Percentiles rank a stretch among this genome's conserved stretches.
Evolutionary conservation across 371 early-diverging fungal genomes (phyloP).

Genomic region (Mortierella sp.): DNA sequence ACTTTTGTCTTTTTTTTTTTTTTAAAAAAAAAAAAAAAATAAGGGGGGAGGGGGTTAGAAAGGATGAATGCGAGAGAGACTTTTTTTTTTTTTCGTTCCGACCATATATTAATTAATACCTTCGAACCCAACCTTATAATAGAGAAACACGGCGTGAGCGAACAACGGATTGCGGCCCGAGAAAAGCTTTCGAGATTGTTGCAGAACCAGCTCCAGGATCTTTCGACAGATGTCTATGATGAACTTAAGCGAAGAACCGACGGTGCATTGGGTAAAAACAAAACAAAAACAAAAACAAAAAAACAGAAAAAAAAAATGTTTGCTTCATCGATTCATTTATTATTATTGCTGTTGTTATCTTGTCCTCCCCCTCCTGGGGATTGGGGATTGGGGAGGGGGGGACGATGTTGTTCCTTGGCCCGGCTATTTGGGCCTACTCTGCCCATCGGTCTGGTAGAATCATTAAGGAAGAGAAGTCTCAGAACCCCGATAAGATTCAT

Average conservation of each 20-base stretch:
- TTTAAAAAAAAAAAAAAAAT: background rate
- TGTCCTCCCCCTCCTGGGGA: background rate
- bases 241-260: slow-evolving; percentile 83
- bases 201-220: slow-evolving; percentile 90
- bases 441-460: too few relatives aligned
- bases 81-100: background rate
- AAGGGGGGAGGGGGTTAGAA: background rate
- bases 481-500: too few relatives aligned
- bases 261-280: slow-evolving; percentile 64
- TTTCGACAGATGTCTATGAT: slow-evolving; percentile 96
- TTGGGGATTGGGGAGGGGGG: background rate
- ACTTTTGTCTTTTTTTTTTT: background rate
- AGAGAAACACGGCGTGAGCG: slow-evolving; percentile 60
- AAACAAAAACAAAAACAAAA: slow-evolving; percentile 3
- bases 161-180: slow-evolving; percentile 75
- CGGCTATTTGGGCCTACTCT: too few relatives aligned
- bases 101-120: background rate
- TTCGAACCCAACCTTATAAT: background rate
- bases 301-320: too few relatives aligned
- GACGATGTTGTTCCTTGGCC: background rate
- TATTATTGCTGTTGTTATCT: slow-evolving; percentile 5
- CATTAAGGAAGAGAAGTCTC: too few relatives aligned
- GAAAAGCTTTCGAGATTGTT: slow-evolving; percentile 88
- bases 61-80: background rate
- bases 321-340: too few relatives aligned